Evolutionary conservation across 371 early-diverging fungal species (phyloP).

Genomic region (Gilbertella persicaria): DNA sequence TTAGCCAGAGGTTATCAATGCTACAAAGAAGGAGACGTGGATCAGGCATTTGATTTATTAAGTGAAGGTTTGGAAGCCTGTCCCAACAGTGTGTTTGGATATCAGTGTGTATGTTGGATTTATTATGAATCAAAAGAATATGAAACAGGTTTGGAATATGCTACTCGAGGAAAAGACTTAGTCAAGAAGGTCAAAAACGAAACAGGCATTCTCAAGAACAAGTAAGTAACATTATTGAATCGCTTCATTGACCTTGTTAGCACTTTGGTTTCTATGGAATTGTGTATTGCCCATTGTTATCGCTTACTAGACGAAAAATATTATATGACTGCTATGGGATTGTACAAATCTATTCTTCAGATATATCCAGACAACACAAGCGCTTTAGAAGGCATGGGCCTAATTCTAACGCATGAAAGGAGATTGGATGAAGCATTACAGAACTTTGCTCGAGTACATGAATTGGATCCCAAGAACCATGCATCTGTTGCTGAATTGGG

Average conservation of each 20-base stretch:
- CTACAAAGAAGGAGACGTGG: conserved; percentile 41
- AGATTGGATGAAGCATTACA: conserved; percentile 57
- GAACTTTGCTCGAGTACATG: conserved; percentile 54
- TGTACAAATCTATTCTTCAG: conserved; percentile 58
- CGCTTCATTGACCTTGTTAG: no score
- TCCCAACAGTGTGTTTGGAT: conserved; percentile 51
- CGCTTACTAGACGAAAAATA: conserved; percentile 55
- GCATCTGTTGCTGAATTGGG: conserved; percentile 59
- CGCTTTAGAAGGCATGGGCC: conserved; percentile 53
- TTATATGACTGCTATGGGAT: conserved; percentile 47
- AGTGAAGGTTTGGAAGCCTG: conserved; percentile 51
- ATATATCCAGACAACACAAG: conserved; percentile 45
- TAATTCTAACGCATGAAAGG: conserved; percentile 37
- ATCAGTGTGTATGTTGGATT: conserved; percentile 56
- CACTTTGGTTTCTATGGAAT: conserved; percentile 55
- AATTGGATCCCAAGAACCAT: conserved; percentile 47
- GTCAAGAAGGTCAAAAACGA: conserved; percentile 33
- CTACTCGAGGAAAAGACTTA: conserved; percentile 53
- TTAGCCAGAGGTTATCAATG: conserved; percentile 50
- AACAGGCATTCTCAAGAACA: conserved; percentile 38
- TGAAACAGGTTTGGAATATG: conserved; percentile 64
- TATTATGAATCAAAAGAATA: conserved; percentile 57
- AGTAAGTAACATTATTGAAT: no score
- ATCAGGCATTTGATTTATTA: conserved; percentile 51
- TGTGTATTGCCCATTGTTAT: conserved; percentile 69